Evolutionary conservation across 1,139 yeast species (phyloP).

Genomic region (Diutina sp.): DNA sequence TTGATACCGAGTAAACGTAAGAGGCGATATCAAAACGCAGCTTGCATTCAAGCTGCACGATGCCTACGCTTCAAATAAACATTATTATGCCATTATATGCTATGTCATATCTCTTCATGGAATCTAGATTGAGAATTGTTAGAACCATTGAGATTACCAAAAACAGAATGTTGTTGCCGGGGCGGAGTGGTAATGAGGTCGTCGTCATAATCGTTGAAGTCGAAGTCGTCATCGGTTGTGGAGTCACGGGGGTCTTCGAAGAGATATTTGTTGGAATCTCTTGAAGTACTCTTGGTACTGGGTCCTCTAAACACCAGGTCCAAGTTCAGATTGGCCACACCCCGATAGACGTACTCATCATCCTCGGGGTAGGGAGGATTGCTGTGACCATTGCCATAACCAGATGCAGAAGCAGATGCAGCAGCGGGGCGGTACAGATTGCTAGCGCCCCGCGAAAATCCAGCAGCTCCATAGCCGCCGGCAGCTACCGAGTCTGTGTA

Average conservation of each 20-base stretch:
- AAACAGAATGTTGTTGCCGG: not conserved
- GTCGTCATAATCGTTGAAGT: conserved; percentile 1
- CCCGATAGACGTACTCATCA: conserved; percentile 31
- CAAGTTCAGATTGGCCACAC: conserved; percentile 33
- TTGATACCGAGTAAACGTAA: too few species aligned
- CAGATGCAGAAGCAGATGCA: conserved; percentile 7
- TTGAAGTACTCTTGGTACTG: not conserved
- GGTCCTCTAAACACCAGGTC: conserved; percentile 21
- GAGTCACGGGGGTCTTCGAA: conserved; percentile 9
- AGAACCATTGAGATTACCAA: conserved; percentile 2
- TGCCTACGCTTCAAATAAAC: not conserved
- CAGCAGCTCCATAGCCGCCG: conserved; percentile 9
- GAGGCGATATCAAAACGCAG: too few species aligned
- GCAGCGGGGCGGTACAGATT: conserved; percentile 9
- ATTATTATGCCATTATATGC: not conserved
- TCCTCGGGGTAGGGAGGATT: conserved; percentile 9
- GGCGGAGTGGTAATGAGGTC: not conserved
- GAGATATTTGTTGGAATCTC: not conserved
- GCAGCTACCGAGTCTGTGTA: conserved; percentile 5
- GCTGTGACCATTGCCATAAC: not conserved
- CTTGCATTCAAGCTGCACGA: not conserved
- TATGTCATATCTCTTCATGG: conserved; percentile 10
- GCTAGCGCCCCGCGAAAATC: conserved; percentile 13
- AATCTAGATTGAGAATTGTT: conserved; percentile 14
- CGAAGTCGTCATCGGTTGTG: not conserved